Conservation (phyloP, 768 basidiomycete species). For the Amylocystis lapponica region DNA sequence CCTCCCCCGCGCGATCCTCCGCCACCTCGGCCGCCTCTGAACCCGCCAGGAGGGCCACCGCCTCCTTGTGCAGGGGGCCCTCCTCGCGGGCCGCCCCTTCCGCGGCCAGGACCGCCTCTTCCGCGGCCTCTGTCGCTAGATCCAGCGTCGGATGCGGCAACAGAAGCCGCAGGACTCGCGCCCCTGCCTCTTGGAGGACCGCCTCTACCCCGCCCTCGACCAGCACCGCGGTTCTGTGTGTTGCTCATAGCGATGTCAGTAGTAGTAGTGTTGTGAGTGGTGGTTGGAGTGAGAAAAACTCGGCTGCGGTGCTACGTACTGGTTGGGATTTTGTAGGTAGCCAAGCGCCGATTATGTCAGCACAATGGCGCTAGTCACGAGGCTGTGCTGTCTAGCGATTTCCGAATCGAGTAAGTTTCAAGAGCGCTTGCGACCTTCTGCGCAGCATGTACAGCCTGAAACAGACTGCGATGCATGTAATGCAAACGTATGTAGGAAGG, state of each 20-base stretch:
- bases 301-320: too few relatives aligned
- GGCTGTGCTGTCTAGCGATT: too few relatives aligned
- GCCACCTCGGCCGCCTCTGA: conserved; percentile 1
- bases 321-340: too few relatives aligned
- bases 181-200: conserved; percentile 4
- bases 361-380: too few relatives aligned
- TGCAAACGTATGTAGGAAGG: too few relatives aligned
- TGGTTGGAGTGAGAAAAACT: too few relatives aligned
- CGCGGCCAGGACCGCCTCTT: conserved; percentile 1
- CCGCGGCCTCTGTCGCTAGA: conserved; percentile 3
- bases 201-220: conserved; percentile 2
- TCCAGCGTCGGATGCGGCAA: conserved; percentile 3
- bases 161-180: conserved; percentile 4
- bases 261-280: neutral
- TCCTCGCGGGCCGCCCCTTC: conserved; percentile 4
- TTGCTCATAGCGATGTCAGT: neutral
- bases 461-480: neutral
- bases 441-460: neutral
- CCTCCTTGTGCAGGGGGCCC: conserved; percentile 2
- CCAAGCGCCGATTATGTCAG: too few relatives aligned
- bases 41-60: conserved; percentile 3
- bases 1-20: conserved; percentile 10
- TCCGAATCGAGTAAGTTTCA: too few relatives aligned
- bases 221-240: neutral
- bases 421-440: too few relatives aligned